A percentile compares a stretch with the other conserved stretches of the same genome.
Conservation (phyloP, 768 basidiomycete genomes). For the Boletus vermiculosoides region DNA sequence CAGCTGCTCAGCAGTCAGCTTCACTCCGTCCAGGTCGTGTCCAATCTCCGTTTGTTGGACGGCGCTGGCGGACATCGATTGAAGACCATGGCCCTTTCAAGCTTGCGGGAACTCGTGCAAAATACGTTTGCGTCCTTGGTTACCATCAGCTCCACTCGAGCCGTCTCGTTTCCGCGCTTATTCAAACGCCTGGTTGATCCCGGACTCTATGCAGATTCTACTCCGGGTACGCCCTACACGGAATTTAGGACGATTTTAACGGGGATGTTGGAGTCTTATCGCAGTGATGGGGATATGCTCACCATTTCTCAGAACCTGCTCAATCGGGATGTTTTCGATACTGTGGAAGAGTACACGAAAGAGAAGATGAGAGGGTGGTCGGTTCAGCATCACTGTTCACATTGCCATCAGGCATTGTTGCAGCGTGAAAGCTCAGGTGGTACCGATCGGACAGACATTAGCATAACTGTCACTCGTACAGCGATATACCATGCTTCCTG, state of each 20-base stretch:
- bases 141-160: slow-evolving; percentile 73
- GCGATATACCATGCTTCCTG: slow-evolving; percentile 58
- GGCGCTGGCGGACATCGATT: slow-evolving; percentile 18
- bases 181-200: slow-evolving; percentile 91
- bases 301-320: slow-evolving; percentile 79
- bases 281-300: slow-evolving; percentile 87
- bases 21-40: slow-evolving; percentile 69
- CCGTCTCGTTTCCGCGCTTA: slow-evolving; percentile 86
- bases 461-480: slow-evolving; percentile 54
- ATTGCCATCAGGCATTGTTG: slow-evolving; percentile 52
- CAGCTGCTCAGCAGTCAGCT: slow-evolving; percentile 80
- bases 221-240: slow-evolving; percentile 70
- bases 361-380: slow-evolving; percentile 67
- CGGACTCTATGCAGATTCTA: slow-evolving; percentile 46
- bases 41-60: slow-evolving; percentile 38
- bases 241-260: slow-evolving; percentile 90
- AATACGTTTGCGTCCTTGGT: slow-evolving; percentile 82
- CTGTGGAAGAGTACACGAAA: slow-evolving; percentile 56
- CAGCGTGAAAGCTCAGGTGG: slow-evolving; percentile 17
- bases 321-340: slow-evolving; percentile 77
- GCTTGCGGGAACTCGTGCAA: slow-evolving; percentile 75
- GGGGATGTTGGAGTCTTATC: slow-evolving; percentile 95
- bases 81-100: slow-evolving; percentile 37
- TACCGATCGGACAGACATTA: slow-evolving; percentile 16
- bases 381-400: slow-evolving; percentile 45